Percentiles rank a stretch among this genome's conserved stretches.
Conservation (phyloP, 1,139 yeast genomes). For the Candida pseudoviswanathii region DNA sequence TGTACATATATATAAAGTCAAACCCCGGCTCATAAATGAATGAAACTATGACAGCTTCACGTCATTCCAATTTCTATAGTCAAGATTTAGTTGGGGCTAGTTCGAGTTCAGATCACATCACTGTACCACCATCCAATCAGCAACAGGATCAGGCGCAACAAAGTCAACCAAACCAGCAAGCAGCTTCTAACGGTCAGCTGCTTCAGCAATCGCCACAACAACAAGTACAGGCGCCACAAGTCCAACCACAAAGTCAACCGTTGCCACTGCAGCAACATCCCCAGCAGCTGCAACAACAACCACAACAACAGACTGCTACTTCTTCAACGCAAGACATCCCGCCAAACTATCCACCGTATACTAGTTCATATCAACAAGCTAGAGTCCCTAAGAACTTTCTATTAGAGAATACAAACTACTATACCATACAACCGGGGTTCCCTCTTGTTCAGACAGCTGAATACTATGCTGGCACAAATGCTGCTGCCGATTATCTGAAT, state of each 20-base stretch:
- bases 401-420: conserved; percentile 16
- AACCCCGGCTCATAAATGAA: conserved; percentile 13
- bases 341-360: conserved; percentile 8
- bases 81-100: conserved; percentile 16
- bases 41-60: conserved; percentile 17
- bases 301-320: background rate
- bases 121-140: conserved; percentile 2
- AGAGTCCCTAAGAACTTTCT: conserved; percentile 15
- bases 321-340: conserved; percentile 5
- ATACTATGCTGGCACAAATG: conserved; percentile 12
- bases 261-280: conserved; percentile 6
- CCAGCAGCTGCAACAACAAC: conserved; percentile 5
- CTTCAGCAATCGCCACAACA: conserved; percentile 1
- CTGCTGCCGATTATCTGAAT: conserved; percentile 10
- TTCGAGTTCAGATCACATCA: conserved; percentile 15
- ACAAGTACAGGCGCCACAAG: conserved; percentile 9
- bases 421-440: conserved; percentile 17
- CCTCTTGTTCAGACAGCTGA: conserved; percentile 12
- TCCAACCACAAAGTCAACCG: conserved; percentile 1
- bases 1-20: background rate
- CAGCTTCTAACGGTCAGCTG: background rate
- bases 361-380: conserved; percentile 8
- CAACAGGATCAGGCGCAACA: background rate
- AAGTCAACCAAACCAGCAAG: background rate
- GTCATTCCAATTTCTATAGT: conserved; percentile 17